Evolutionary conservation across 2,329 filamentous ascomycete species (phyloP), one percentile per base, ranked within the genome.

Genomic region (Stagonosporopsis tanaceti): DNA sequence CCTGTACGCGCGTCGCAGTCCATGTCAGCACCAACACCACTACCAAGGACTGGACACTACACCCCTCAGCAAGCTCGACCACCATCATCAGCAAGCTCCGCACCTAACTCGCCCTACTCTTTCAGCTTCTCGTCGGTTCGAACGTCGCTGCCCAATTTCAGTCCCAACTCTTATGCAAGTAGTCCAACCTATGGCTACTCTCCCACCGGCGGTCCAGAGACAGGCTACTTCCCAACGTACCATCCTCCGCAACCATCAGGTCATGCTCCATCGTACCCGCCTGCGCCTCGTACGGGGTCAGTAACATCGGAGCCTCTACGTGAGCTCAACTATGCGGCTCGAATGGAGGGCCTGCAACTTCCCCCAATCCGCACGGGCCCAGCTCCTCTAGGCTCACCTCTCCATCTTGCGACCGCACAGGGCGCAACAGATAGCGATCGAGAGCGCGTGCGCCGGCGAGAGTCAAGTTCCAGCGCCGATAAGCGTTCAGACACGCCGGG

Each of bases 161-260:
- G 67, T 63, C 69, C 72, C 37, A 69, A 66, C 65, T 72, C 70
- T 56, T 76, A 71, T 58, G 64, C 69, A 32, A 69, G 64, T 32
- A 76, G 72, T 53, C 66, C 72, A 3, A 73, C 71, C 1, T 73
- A 75, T 47, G 60, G 64, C 55, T 75, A 74, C 64, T 74, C 74
- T n/a, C 71, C 73, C 25, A 73, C 60, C 27, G 65, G 69, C 30
- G 71, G 73, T 39, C 64, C 65, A 50, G 74, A 76, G 27, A 64
- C 66, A 15, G 66, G 72, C 20, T 76, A 76, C 53, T 75, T 75
- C 39, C 63, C 70, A 12, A 69, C 66, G 8, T 66, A 69, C 28
- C 72, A 71, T 45, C 64, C 67, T n/a, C 65, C 60, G 32, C 70
- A 74, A 47, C 47, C 60, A 20, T 63, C 59, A 54, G 57, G 62